These are phyloP conservation scores for Protea cynaroides DNA, from an alignment of 164 flowering plant genomes.

Conservation along the genomic window DNA sequence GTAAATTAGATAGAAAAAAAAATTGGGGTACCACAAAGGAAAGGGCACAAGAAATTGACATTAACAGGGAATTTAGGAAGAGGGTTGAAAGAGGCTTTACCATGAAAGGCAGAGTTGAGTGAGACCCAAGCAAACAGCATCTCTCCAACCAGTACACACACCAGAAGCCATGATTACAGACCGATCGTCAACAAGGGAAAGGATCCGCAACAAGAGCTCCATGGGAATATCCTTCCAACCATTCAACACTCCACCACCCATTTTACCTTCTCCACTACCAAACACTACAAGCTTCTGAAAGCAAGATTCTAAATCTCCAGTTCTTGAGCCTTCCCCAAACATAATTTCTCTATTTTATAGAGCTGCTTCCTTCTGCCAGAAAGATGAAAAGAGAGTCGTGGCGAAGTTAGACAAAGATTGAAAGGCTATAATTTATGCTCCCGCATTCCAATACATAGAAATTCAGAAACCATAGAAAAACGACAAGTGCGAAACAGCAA, in stretches of 20 bases:
- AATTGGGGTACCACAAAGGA: not conserved
- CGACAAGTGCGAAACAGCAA: slow-evolving; percentile 3
- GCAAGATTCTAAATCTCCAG: slow-evolving; percentile 49
- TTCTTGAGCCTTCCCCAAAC: slow-evolving; percentile 25
- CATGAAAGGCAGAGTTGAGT: slow-evolving; percentile 75
- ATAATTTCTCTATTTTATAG: slow-evolving; percentile 8
- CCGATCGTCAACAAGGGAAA: slow-evolving; percentile 78
- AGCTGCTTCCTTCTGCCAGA: not conserved
- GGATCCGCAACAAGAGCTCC: slow-evolving; percentile 83
- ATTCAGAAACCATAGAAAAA: not conserved
- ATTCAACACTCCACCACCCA: slow-evolving; percentile 33
- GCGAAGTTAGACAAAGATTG: not conserved
- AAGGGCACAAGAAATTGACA: not conserved
- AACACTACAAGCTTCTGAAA: slow-evolving; percentile 60
- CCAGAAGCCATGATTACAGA: slow-evolving; percentile 73
- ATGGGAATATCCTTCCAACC: slow-evolving; percentile 97
- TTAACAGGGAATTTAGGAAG: too few species aligned
- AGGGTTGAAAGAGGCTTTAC: slow-evolving; percentile 27
- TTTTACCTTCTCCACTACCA: slow-evolving; percentile 22
- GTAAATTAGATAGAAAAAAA: not conserved
- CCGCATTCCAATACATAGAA: slow-evolving; percentile 2
- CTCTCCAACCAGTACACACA: slow-evolving; percentile 96
- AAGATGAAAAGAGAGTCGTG: not conserved
- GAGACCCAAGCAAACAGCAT: slow-evolving; percentile 73
- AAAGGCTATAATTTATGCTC: too few species aligned